Conservation (phyloP, 306 rosid genomes). For the Cercis canadensis region DNA sequence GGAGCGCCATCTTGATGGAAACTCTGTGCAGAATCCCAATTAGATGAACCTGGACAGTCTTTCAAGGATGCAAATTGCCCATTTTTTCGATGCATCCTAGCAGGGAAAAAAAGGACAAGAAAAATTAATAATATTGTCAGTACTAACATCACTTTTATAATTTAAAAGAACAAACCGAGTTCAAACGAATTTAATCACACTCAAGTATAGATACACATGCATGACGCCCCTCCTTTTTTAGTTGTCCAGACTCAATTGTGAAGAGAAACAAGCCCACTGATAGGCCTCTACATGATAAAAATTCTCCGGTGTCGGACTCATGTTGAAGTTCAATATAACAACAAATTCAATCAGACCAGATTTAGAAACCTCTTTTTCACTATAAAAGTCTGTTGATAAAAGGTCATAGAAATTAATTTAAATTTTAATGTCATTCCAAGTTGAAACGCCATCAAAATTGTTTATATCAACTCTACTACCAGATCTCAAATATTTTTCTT, state of each 20-base stretch:
- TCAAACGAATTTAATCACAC: constrained; percentile 14
- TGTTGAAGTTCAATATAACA: constrained; percentile 15
- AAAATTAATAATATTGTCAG: constrained; percentile 19
- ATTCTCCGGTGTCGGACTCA: constrained; percentile 23
- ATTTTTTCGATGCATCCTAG: constrained; percentile 92
- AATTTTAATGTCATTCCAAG: too few relatives aligned
- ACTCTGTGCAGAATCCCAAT: constrained; percentile 60
- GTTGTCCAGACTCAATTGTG: too few relatives aligned
- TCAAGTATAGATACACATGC: constrained; percentile 23
- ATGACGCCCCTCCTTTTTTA: too few relatives aligned
- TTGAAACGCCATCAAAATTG: too few relatives aligned
- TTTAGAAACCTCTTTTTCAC: constrained; percentile 7
- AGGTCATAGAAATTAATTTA: too few relatives aligned
- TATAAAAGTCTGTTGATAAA: too few relatives aligned
- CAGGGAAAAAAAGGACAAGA: constrained; percentile 34
- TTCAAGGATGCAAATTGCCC: constrained; percentile 89
- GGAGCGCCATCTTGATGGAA: constrained; percentile 66
- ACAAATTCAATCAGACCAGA: constrained; percentile 22
- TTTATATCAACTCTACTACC: too few relatives aligned
- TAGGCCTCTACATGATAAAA: constrained; percentile 26
- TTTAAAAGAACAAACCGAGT: constrained; percentile 18
- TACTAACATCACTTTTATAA: neutral
- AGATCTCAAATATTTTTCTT: too few relatives aligned
- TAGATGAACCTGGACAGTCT: constrained; percentile 70
- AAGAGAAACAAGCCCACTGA: constrained; percentile 22